A percentile compares a stretch with the other conserved stretches of the same genome.
Conservation (phyloP, 495 filamentous ascomycete genomes). For the Neurospora discreta region DNA sequence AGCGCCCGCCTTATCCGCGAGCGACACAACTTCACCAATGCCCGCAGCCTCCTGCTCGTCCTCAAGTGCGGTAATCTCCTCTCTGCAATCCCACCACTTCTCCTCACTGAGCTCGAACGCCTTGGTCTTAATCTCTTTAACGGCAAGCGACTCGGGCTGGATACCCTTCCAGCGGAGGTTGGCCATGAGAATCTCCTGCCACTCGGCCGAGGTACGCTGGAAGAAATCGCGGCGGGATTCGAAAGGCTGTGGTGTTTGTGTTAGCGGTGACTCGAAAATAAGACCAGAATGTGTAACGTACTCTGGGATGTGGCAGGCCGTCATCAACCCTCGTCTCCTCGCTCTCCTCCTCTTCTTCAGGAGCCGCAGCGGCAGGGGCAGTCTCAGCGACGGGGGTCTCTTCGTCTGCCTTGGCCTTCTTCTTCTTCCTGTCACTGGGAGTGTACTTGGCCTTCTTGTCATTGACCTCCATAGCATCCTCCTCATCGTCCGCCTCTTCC, state of each 20-base stretch:
- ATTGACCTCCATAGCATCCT: conserved; percentile 40
- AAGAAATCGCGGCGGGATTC: conserved; percentile 90
- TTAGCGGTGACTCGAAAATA: conserved; percentile 10
- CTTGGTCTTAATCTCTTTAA: conserved; percentile 85
- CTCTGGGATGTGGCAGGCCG: conserved; percentile 47
- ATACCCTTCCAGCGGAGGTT: conserved; percentile 48
- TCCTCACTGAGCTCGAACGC: conserved; percentile 85
- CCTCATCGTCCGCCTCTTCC: conserved; percentile 56
- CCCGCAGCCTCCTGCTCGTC: conserved; percentile 95
- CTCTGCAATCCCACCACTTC: conserved; percentile 97
- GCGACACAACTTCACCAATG: conserved; percentile 86
- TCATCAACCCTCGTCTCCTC: conserved; percentile 42
- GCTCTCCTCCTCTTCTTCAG: conserved; percentile 36
- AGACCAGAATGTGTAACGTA: conserved; percentile 12
- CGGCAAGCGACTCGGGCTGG: conserved; percentile 47
- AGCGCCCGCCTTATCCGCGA: conserved; percentile 52
- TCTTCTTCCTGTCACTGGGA: conserved; percentile 38
- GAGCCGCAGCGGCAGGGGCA: conserved; percentile 15
- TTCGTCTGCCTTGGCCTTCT: conserved; percentile 19
- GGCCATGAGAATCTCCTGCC: conserved; percentile 76
- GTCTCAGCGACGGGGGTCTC: conserved; percentile 25
- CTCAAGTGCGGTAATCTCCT: conserved; percentile 86
- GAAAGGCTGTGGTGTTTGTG: conserved; percentile 62
- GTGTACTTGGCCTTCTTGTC: conserved; percentile 23
- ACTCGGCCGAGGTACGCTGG: conserved; percentile 71